These are phyloP conservation scores for Exophiala bonariae DNA, from an alignment of 2,329 filamentous ascomycete genomes.

Conservation along the genomic window DNA sequence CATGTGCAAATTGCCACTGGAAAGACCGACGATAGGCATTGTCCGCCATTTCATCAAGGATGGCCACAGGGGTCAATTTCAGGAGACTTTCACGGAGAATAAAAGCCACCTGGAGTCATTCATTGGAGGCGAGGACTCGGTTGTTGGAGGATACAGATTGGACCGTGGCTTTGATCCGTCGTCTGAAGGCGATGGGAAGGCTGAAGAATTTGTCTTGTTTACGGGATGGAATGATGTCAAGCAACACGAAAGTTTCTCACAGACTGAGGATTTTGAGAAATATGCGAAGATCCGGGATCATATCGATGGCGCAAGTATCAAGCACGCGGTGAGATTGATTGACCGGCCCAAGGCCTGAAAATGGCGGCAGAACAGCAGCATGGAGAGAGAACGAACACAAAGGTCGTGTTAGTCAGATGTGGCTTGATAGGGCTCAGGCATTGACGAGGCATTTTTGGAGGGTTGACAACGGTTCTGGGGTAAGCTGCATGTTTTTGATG, in stretches of 20 bases:
- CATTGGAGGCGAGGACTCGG: constrained; percentile 30
- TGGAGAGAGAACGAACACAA: background rate
- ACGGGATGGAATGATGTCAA: constrained; percentile 39
- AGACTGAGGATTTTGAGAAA: constrained; percentile 34
- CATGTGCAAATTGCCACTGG: constrained; percentile 1
- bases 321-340: constrained; percentile 26
- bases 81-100: constrained; percentile 5
- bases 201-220: constrained; percentile 46
- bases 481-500: background rate
- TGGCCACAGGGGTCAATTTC: constrained; percentile 10
- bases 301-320: constrained; percentile 31
- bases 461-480: background rate
- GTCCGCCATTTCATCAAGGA: constrained; percentile 15
- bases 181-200: constrained; percentile 13
- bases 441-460: constrained; percentile 1
- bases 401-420: background rate
- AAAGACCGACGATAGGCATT: constrained; percentile 12
- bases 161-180: constrained; percentile 31
- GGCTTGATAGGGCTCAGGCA: constrained; percentile 2
- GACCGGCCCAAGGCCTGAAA: background rate
- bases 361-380: background rate
- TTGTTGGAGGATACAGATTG: constrained; percentile 42
- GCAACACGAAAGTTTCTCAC: constrained; percentile 37
- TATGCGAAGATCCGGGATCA: constrained; percentile 28
- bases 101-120: constrained; percentile 11